Evolutionary conservation across 257 asterid genomes (phyloP).

Genomic region (Schizonepeta tenuifolia): DNA sequence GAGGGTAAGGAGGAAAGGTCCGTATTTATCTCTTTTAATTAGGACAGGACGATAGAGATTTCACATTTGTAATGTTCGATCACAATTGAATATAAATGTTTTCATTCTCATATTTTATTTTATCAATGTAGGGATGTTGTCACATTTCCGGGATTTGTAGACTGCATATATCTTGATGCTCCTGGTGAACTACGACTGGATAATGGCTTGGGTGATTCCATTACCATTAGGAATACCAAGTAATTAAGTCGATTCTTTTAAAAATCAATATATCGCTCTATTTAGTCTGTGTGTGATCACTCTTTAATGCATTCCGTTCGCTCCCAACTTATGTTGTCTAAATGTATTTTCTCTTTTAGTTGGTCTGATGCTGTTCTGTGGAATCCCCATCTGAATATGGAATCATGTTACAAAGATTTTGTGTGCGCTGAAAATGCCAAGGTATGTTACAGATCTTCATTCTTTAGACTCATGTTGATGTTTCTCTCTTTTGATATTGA

Average conservation of each 20-base stretch:
- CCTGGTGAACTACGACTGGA: constrained; percentile 72
- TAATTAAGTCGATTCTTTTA: constrained; percentile 27
- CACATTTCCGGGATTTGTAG: constrained; percentile 95
- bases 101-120: constrained; percentile 17
- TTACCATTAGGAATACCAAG: constrained; percentile 81
- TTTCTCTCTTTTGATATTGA: neutral
- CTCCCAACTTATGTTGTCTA: neutral
- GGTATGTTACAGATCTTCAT: constrained; percentile 43
- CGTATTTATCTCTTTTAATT: constrained; percentile 14
- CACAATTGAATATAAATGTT: neutral
- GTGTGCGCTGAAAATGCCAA: constrained; percentile 96
- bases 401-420: constrained; percentile 80
- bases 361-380: constrained; percentile 95
- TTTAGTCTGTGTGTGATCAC: neutral
- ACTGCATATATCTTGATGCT: constrained; percentile 89
- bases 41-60: no score
- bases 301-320: neutral
- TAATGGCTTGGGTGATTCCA: constrained; percentile 79
- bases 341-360: constrained; percentile 41
- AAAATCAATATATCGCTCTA: neutral
- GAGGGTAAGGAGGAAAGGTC: constrained; percentile 92
- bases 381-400: constrained; percentile 93
- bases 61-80: neutral
- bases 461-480: no score
- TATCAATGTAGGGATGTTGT: constrained; percentile 62